A percentile compares a stretch with the other conserved stretches of the same genome.
Conservation (phyloP, 2,329 filamentous ascomycete genomes). For the Hyphodiscus sp. region DNA sequence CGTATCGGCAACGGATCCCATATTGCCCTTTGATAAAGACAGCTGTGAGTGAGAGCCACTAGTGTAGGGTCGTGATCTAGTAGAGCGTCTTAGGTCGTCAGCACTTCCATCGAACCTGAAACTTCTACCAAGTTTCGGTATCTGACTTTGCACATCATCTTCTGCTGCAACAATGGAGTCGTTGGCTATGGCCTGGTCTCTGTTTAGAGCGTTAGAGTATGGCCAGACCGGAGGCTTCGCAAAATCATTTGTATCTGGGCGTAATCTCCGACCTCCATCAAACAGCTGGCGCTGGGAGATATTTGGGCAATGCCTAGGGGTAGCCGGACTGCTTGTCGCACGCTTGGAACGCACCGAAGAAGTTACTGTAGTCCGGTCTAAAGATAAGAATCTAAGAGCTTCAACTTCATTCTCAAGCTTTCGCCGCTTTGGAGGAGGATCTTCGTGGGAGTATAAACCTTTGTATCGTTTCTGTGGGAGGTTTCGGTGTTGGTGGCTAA, state of each 20-base stretch:
- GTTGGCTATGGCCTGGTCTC: too few species aligned
- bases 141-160: too few species aligned
- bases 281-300: neutral
- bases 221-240: neutral
- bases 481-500: neutral
- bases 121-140: too few species aligned
- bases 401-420: neutral
- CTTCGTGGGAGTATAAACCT: neutral
- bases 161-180: too few species aligned
- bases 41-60: neutral
- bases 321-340: neutral
- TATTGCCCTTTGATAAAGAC: neutral
- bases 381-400: neutral
- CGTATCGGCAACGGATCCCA: neutral
- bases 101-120: neutral
- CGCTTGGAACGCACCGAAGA: neutral
- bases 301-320: neutral
- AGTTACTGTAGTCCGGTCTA: neutral
- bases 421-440: neutral
- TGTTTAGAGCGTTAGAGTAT: neutral
- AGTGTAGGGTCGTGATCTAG: neutral
- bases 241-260: neutral
- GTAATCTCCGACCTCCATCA: neutral
- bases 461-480: conserved; percentile 8
- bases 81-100: neutral